Evolutionary conservation across 2,329 filamentous ascomycete species (phyloP), one percentile per base, ranked within the genome.

Genomic region (Fusarium marasasianum): DNA sequence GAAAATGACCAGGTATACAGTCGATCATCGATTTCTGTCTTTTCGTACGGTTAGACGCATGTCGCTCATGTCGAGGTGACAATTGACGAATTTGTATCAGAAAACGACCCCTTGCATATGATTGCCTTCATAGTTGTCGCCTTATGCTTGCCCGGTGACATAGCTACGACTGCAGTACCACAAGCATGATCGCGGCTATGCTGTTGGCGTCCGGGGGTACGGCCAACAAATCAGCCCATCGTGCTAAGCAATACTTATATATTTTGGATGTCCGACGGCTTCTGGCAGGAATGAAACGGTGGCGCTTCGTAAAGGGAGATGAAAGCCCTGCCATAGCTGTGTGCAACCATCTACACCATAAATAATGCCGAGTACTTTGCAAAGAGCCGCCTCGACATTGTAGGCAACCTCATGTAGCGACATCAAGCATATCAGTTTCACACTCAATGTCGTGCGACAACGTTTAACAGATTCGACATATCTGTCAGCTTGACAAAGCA

Each of bases 401-500:
- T 38, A 26, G 48, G 47, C 22, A 54, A 41, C 24, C 31, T 70
- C 33, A 50, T 62, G 38, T 35, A 33, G 65, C 48, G 33, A 18
- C 37, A 43, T 54, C 56, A 55, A 51, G n/a, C 13, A 58, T 57
- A 26, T 31, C 47, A 41, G 45, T 55, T 38, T 40, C 43, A 53
- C 24, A 18, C 38, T 29, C 18, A 48, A 45, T 60, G 38, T 41
- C 22, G 63, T 48, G 63, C 37, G 53, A 54, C 44, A 22, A n/a
- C 33, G 37, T 54, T 62, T 44, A 45, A 41, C 26, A 72, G 45
- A 69, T 62, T 50, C 59, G 53, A 63, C 44, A 55, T 43, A 44
- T 68, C 62, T 68, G 70, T 64, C 75, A 74, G 63, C 66, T 71
- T 76, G 71, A 77, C 64, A 73, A 74, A 77, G 48, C 54, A 68